Evolutionary conservation across 148 eudicot genomes (phyloP), one percentile per base, ranked within the genome.

Genomic region (Chenopodium quinoa): DNA sequence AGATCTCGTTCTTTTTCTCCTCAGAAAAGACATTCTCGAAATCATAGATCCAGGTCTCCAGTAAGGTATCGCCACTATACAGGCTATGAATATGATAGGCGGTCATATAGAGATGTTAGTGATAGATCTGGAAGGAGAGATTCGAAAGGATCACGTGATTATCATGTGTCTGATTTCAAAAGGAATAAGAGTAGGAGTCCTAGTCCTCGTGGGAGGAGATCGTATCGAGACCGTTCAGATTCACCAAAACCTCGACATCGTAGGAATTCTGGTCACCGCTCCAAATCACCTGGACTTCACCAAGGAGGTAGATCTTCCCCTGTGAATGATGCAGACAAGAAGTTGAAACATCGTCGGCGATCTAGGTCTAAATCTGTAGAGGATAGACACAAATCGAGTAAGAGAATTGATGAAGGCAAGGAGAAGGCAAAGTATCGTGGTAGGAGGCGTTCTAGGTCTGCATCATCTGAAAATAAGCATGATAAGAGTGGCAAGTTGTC

Each of bases 131-230:
- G 92, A 80, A 88, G 94, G 68, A 80, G 91, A 65, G 91, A 90
- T 73, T 85, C 85, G 27, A 88, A 83, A 75, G 88, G 93, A 27
- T 90, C 86, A 29, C 82, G 84, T 78, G 93, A 91, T 81, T 84
- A 87, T 52, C 89, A 76, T 85, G 86, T 88, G 71, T 89, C 91
- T 81, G 79, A 83, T 83, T 89, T 87, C 14, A 87, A 94, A 83
- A 91, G 98, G 88, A 86, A 90, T 71, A 90, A 87, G 84, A 92
- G 92, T 87, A 85, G 97, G 89, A 94, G 97, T 82, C 76, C 72
- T 27, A 92, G 91, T 83, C 98, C 98, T 68, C 89, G 88, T 68
- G 81, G 66, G 75, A 91, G 88, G 85, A 94, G 90, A 83, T 85
- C 94, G 34, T 84, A 86, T 75, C 88, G 90, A 22, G 92, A 90